phyloP scores from a whole-genome alignment of 805 yeast species.

The Ogataea philodendri region DNA sequence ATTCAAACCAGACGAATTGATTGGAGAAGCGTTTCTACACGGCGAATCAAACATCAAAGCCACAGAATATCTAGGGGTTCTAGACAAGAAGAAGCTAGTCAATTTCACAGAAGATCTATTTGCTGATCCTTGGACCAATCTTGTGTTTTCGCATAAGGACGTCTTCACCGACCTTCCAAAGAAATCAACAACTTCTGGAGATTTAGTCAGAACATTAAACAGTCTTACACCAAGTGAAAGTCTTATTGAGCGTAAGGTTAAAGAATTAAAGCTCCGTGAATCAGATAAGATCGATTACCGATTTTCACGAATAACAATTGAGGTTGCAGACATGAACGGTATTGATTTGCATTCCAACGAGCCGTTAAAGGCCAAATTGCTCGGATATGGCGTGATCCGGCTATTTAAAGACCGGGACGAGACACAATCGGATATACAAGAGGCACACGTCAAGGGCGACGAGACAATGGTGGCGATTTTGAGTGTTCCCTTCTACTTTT shows the following conservation, averaged over 20 bases:
- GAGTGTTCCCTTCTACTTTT: conserved; percentile 86
- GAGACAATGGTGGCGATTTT: conserved; percentile 72
- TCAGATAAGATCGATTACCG: conserved; percentile 32
- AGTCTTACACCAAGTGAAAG: conserved; percentile 5
- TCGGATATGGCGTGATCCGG: conserved; percentile 75
- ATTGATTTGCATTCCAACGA: conserved; percentile 22
- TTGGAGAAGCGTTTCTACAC: conserved; percentile 19
- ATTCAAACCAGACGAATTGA: conserved; percentile 26
- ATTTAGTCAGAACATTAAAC: conserved; percentile 7
- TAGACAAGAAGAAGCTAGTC: conserved; percentile 21
- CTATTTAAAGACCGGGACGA: conserved; percentile 55
- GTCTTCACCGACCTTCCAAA: conserved; percentile 20
- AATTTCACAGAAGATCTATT: conserved; percentile 21
- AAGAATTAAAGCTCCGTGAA: conserved; percentile 6
- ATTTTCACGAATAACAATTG: conserved; percentile 34
- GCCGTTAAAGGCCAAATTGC: conserved; percentile 57
- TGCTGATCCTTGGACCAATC: conserved; percentile 27
- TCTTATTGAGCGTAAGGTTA: conserved; percentile 15
- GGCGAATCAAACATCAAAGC: conserved; percentile 16
- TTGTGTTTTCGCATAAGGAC: conserved; percentile 19
- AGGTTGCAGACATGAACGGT: conserved; percentile 30
- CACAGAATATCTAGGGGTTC: conserved; percentile 17
- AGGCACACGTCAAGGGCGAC: conserved; percentile 40
- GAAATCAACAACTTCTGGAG: conserved; percentile 7
- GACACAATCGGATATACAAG: conserved; percentile 19